phyloP scores from a whole-genome alignment of 2,329 filamentous ascomycete genomes.

The Phyllosticta citrichinensis region DNA sequence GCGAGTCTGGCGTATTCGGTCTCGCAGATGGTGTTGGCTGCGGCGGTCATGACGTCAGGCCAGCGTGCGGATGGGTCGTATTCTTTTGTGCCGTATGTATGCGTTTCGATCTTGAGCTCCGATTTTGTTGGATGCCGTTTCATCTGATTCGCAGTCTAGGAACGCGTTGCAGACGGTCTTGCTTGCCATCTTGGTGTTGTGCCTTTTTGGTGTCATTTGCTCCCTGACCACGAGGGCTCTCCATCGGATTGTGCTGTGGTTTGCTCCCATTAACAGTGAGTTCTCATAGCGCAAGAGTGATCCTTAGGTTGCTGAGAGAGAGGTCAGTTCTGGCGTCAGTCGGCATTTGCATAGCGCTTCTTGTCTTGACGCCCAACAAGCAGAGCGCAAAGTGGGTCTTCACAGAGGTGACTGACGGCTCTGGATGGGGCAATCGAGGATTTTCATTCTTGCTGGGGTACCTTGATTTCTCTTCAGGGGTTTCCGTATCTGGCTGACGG shows the following conservation, averaged over 20 bases:
- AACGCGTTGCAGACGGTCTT: conserved; percentile 49
- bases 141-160: conserved; percentile 27
- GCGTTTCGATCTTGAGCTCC: background rate
- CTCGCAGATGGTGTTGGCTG: conserved; percentile 53
- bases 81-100: conserved; percentile 46
- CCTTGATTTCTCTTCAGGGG: conserved; percentile 16
- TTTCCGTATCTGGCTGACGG: conserved; percentile 14
- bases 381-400: conserved; percentile 52
- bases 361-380: conserved; percentile 50
- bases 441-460: conserved; percentile 54
- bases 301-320: conserved; percentile 1
- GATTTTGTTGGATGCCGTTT: conserved; percentile 3
- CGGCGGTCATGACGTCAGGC: conserved; percentile 50
- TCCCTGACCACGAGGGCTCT: conserved; percentile 51
- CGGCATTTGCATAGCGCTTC: conserved; percentile 45
- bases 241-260: conserved; percentile 53
- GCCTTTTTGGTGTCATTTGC: conserved; percentile 49
- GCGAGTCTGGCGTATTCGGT: conserved; percentile 54
- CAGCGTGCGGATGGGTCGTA: conserved; percentile 39
- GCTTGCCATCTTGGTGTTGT: conserved; percentile 46
- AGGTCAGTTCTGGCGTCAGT: conserved; percentile 47
- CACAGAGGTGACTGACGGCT: conserved; percentile 49
- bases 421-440: conserved; percentile 50
- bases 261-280: conserved; percentile 54
- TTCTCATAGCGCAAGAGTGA: background rate